phyloP scores from a whole-genome alignment of 108 stramenopile species.

The Licmophora abbreviata region DNA sequence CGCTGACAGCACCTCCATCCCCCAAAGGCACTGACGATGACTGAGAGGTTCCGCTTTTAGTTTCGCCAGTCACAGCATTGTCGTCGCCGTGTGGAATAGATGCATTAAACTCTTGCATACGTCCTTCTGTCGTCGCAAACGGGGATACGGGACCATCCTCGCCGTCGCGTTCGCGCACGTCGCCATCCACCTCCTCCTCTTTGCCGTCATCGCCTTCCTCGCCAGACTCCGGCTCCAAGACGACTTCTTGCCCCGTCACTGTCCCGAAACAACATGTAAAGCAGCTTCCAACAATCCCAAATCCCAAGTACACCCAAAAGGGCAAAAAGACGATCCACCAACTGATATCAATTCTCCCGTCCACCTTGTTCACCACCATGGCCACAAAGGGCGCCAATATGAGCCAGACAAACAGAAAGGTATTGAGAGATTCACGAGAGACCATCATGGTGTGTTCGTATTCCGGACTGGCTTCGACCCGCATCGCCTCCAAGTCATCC shows the following conservation, averaged over 20 bases:
- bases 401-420: conserved; percentile 28
- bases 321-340: conserved; percentile 73
- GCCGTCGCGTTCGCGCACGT: background rate
- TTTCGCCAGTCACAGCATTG: conserved; percentile 2
- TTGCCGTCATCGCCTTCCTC: conserved; percentile 22
- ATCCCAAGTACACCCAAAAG: conserved; percentile 48
- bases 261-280: conserved; percentile 40
- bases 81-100: background rate
- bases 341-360: conserved; percentile 34
- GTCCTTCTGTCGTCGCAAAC: background rate
- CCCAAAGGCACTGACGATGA: background rate
- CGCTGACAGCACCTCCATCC: background rate
- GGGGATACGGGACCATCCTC: background rate
- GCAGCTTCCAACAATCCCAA: conserved; percentile 29
- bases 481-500: conserved; percentile 32
- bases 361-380: conserved; percentile 55
- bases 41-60: background rate
- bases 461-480: conserved; percentile 57
- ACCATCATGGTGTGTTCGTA: conserved; percentile 48
- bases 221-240: conserved; percentile 32
- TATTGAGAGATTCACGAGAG: conserved; percentile 21
- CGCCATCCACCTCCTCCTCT: conserved; percentile 4
- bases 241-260: conserved; percentile 36
- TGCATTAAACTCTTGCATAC: background rate
- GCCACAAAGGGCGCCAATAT: conserved; percentile 53